Conservation (phyloP, 176 grass and related monocot genomes). For the Bolboschoenus planiculmis region DNA sequence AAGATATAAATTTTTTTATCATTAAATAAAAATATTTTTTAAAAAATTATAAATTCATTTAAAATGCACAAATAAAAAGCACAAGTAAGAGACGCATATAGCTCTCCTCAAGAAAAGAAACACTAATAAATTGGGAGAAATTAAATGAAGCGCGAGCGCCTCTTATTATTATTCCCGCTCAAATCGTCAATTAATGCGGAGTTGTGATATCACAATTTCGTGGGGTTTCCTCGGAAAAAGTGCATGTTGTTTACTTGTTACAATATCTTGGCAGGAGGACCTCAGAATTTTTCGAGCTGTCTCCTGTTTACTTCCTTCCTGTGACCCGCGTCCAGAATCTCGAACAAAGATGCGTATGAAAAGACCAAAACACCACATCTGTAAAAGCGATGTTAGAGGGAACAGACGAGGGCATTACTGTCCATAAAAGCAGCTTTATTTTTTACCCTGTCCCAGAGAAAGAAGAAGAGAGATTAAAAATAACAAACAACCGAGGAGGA, state of each 20-base stretch:
- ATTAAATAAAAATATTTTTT: too few relatives aligned
- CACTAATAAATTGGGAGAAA: background rate
- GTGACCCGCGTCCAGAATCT: slow-evolving; percentile 1
- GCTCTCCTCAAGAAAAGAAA: background rate
- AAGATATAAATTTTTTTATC: too few relatives aligned
- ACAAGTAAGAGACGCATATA: too few relatives aligned
- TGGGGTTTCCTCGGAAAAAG: background rate
- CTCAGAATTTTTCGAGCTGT: background rate
- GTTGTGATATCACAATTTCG: too few relatives aligned
- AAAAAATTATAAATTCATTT: too few relatives aligned
- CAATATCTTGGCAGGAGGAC: background rate
- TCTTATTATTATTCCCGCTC: background rate
- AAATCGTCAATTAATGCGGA: background rate
- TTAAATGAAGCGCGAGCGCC: background rate
- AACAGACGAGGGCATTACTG: background rate
- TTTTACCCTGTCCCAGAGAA: background rate
- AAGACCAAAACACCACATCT: background rate
- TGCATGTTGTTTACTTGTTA: background rate
- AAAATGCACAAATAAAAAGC: too few relatives aligned
- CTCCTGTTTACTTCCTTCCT: background rate
- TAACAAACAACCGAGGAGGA: too few relatives aligned
- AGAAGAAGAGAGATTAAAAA: background rate
- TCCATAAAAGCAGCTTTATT: background rate
- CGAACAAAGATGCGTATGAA: background rate
- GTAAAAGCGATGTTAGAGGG: background rate